Percentiles rank a stretch among this genome's conserved stretches.
These are phyloP conservation scores for Dothistroma pini DNA, from an alignment of 2,329 filamentous ascomycete genomes.

Conservation along the genomic window DNA sequence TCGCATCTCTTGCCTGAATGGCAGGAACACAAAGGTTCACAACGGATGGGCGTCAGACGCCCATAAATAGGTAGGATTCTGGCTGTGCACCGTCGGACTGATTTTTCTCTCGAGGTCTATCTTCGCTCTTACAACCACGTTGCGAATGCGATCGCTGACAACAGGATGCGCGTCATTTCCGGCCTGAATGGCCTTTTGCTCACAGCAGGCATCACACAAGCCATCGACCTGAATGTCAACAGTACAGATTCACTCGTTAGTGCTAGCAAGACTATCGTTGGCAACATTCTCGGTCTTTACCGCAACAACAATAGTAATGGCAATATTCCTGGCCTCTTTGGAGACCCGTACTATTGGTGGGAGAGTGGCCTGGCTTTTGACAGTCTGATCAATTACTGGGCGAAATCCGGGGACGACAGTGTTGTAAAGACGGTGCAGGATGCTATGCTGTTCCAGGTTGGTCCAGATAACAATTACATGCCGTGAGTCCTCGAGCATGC, in stretches of 20 bases:
- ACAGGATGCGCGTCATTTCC: constrained; percentile 13
- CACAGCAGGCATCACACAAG: constrained; percentile 4
- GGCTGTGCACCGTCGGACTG: not conserved
- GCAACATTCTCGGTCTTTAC: constrained; percentile 22
- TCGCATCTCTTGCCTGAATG: not conserved
- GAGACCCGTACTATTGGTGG: constrained; percentile 54
- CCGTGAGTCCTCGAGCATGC: constrained; percentile 34
- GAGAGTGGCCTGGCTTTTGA: constrained; percentile 63
- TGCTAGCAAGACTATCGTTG: constrained; percentile 15
- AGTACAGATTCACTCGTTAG: constrained; percentile 14
- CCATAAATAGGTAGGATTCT: constrained; percentile 1
- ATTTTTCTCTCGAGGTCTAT: not conserved
- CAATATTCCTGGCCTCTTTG: constrained; percentile 26
- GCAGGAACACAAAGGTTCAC: not conserved
- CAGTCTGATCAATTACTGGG: constrained; percentile 66
- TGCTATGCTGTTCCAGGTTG: constrained; percentile 59
- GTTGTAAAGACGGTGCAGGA: constrained; percentile 60
- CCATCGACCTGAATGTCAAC: constrained; percentile 17
- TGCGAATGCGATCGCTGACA: not conserved
- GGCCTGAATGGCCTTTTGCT: constrained; percentile 12
- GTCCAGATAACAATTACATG: constrained; percentile 59
- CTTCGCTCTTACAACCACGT: not conserved
- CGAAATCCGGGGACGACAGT: constrained; percentile 59
- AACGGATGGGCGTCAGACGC: not conserved
- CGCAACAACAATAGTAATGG: constrained; percentile 9